Base-by-base conservation (phyloP, 805 yeast genomes). In the Barnettozyma sucrosica region DNA sequence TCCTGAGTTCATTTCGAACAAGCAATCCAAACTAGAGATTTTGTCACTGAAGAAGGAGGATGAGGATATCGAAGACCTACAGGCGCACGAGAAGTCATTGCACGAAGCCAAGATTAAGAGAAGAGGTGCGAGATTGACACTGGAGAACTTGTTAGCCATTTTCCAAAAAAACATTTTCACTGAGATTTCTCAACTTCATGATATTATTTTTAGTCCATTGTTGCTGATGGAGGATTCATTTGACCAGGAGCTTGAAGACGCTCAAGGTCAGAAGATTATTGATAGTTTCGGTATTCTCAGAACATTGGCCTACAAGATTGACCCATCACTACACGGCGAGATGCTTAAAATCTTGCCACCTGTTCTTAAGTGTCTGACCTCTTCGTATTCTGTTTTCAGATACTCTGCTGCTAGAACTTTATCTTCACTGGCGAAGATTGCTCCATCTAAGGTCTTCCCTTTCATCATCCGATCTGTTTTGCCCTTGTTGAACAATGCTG, bases 381-480 rank as follows among this genome's bases (percentile, higher is more conserved):
- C 93, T 0, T 69, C 75, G n/a, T 81, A 71, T 55, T 80, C 97
- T 0, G 96, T 93, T 1, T 76, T 93, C 57, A 74, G 99, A 40
- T 92, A 87, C 63, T 85, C 96, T 0, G 81, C 96, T 3, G 89
- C 99, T 1, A 88, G 88, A 64, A 86, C 96, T 51, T 75, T 92
- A 55, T 89, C 98, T 0, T 78, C 86, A 2, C 69, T 90, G 25
- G 85, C 96, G 51, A 75, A 80, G 11, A 78, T 79, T 1, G 68
- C 80, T 37, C 89, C 95, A 3, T 72, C 85, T 0, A 67, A 70
- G 26, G 87, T 89, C 0, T 84, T 93, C 66, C 83, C 95, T 7
- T 80, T 79, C 51, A 70, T 92, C 49, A 90, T 93, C n/a, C 80
- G 83, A 55, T 70, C 76, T 7, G 74, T 92, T 2, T 67, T 95